A percentile compares a stretch with the other conserved stretches of the same genome.
These are phyloP conservation scores for Torulaspora maleeae DNA, from an alignment of 805 yeast species.

Conservation along the genomic window DNA sequence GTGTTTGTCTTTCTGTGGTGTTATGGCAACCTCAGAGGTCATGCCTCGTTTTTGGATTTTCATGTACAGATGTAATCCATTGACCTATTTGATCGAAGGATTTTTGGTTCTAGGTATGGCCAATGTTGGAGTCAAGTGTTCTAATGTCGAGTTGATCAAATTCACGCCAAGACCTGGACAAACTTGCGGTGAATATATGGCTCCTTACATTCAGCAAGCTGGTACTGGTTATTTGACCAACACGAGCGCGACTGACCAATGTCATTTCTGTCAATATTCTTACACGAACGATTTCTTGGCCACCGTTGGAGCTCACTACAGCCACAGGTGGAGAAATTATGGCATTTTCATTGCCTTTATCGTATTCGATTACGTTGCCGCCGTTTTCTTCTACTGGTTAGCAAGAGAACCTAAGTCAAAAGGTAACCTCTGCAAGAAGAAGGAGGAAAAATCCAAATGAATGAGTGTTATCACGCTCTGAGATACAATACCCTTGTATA, in stretches of 20 bases:
- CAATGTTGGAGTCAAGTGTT: conserved; percentile 44
- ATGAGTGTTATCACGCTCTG: not conserved
- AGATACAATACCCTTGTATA: not conserved
- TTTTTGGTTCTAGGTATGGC: conserved; percentile 54
- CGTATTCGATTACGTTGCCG: conserved; percentile 40
- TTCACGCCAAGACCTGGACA: conserved; percentile 51
- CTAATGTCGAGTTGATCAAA: conserved; percentile 43
- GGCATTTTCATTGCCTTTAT: conserved; percentile 55
- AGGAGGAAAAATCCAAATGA: conserved; percentile 8
- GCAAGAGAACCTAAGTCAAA: conserved; percentile 66
- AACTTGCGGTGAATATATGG: conserved; percentile 56
- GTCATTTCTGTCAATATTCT: conserved; percentile 54
- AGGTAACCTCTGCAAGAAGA: conserved; percentile 13
- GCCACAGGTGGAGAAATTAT: conserved; percentile 52
- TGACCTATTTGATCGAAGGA: conserved; percentile 60
- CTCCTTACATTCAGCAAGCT: conserved; percentile 29
- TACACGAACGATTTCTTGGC: conserved; percentile 56
- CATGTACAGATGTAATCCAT: conserved; percentile 70
- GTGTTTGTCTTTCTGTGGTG: conserved; percentile 74
- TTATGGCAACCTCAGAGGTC: conserved; percentile 50
- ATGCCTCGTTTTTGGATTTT: conserved; percentile 77
- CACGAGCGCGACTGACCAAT: conserved; percentile 45
- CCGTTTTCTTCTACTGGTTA: conserved; percentile 52
- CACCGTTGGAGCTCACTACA: conserved; percentile 38
- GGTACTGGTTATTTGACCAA: conserved; percentile 48